Evolutionary conservation across 2,329 filamentous ascomycete species (phyloP).

Genomic region (Colletotrichum sp.): DNA sequence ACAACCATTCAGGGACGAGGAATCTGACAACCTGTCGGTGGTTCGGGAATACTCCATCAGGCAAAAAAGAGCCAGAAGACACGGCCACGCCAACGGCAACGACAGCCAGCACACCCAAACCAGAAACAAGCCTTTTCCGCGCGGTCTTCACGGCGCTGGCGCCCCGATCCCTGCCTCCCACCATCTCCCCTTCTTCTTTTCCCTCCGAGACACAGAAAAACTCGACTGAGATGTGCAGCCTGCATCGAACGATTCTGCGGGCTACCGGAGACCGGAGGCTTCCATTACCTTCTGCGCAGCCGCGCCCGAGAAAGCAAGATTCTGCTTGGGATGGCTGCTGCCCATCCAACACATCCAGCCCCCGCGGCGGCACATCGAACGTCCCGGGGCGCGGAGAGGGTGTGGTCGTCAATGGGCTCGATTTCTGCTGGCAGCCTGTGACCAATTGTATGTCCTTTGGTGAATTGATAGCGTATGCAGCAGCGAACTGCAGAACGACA

Average conservation of each 20-base stretch:
- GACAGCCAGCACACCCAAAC: not conserved
- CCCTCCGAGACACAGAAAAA: not conserved
- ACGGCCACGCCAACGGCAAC: not conserved
- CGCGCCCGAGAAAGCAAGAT: not conserved
- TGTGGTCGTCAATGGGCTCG: slow-evolving; percentile 6
- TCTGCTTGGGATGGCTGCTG: not conserved
- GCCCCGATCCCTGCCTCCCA: not conserved
- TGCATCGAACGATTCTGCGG: slow-evolving; percentile 20
- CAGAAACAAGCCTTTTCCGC: not conserved
- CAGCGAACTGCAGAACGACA: not conserved
- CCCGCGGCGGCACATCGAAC: not conserved
- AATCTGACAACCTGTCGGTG: not conserved
- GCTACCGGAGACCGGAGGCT: not conserved
- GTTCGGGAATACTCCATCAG: not conserved
- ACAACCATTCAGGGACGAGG: not conserved
- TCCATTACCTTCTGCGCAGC: not conserved
- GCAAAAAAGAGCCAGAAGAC: not conserved
- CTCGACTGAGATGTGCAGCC: slow-evolving; percentile 8
- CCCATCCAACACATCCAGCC: not conserved
- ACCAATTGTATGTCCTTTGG: not conserved
- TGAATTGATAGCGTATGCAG: not conserved
- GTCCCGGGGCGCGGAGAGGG: not conserved
- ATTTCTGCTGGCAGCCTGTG: not conserved
- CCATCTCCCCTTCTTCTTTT: not conserved
- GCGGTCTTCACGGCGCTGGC: not conserved